Evolutionary conservation across 345 rosid species (phyloP).

Genomic region (Adansonia digitata): DNA sequence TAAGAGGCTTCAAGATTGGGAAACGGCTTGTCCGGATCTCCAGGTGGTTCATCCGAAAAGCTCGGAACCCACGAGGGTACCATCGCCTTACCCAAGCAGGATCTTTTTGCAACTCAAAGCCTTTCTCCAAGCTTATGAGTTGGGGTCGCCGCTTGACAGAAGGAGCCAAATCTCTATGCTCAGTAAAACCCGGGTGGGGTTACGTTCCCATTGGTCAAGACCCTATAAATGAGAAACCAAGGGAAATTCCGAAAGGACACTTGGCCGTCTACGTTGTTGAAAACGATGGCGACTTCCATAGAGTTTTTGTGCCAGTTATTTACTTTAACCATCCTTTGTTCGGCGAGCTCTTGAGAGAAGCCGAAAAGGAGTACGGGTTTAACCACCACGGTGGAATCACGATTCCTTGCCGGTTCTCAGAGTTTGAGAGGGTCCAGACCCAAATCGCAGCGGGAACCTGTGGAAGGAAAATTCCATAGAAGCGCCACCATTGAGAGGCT

Average conservation of each 20-base stretch:
- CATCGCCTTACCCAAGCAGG: conserved; percentile 16
- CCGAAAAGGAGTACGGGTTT: conserved; percentile 82
- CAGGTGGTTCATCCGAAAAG: conserved; percentile 40
- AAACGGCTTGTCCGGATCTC: conserved; percentile 47
- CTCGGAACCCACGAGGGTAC: conserved; percentile 29
- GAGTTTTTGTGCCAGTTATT: conserved; percentile 82
- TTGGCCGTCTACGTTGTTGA: conserved; percentile 82
- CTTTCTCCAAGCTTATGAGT: conserved; percentile 42
- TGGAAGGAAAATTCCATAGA: conserved; percentile 38
- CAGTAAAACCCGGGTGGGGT: conserved; percentile 30
- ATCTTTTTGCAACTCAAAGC: conserved; percentile 22
- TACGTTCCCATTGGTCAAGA: conserved; percentile 33
- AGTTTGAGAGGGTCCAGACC: conserved; percentile 74
- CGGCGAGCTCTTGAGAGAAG: conserved; percentile 61
- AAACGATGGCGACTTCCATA: conserved; percentile 59
- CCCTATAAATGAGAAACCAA: conserved; percentile 20
- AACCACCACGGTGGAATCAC: conserved; percentile 80
- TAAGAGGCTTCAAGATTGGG: conserved; percentile 61
- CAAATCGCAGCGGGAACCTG: conserved; percentile 54
- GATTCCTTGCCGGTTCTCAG: conserved; percentile 79
- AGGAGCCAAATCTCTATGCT: conserved; percentile 43
- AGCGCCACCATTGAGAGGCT: conserved; percentile 17
- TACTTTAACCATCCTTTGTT: conserved; percentile 93
- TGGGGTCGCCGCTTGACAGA: conserved; percentile 61
- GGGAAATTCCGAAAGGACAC: conserved; percentile 64